Conservation (phyloP, 352 stramenopile genomes). For the Phytophthora meadii region DNA sequence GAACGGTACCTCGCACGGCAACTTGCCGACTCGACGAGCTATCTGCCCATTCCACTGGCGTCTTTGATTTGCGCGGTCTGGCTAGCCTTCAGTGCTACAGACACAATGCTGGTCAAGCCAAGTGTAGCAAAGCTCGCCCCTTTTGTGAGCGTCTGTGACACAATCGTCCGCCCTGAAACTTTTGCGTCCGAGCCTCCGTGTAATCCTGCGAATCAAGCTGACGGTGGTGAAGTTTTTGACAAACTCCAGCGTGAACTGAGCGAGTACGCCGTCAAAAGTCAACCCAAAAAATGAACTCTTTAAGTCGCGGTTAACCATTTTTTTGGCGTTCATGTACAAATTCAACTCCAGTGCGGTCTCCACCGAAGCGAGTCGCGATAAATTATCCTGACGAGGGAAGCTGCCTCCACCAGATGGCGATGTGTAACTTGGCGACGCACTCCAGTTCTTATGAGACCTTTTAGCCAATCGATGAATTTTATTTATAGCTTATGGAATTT, state of each 20-base stretch:
- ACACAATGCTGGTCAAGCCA: background rate
- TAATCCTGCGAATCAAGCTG: constrained; percentile 1
- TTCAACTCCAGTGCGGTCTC: background rate
- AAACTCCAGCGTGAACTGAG: constrained; percentile 2
- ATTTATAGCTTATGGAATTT: background rate
- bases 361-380: constrained; percentile 8
- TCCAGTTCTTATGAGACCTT: constrained; percentile 19
- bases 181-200: constrained; percentile 4
- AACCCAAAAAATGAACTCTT: background rate
- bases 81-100: constrained; percentile 15
- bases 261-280: constrained; percentile 2
- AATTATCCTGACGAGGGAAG: constrained; percentile 18
- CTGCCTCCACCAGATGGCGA: constrained; percentile 20
- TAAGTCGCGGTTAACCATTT: background rate
- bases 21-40: background rate
- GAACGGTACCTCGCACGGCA: too few relatives aligned
- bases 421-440: constrained; percentile 29
- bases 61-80: constrained; percentile 33
- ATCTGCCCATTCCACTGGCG: constrained; percentile 19
- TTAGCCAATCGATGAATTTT: constrained; percentile 33
- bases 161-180: constrained; percentile 21
- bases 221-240: background rate
- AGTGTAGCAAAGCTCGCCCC: constrained; percentile 10
- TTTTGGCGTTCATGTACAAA: background rate
- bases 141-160: constrained; percentile 29